Evolutionary conservation across 345 rosid genomes (phyloP).

Genomic region (Euphorbia peplus): DNA sequence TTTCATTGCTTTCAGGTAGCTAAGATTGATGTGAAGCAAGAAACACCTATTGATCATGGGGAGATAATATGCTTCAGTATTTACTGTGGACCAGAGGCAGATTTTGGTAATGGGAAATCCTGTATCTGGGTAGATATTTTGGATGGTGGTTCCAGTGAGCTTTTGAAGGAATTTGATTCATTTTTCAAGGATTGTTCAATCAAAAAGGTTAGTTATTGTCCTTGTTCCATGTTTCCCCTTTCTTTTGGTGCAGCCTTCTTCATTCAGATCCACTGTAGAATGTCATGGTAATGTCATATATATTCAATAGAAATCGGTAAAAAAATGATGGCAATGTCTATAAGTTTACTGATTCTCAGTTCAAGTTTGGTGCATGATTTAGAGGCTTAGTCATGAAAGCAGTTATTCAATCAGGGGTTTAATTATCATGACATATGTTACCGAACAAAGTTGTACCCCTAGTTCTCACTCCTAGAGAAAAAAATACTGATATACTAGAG

Average conservation of each 20-base stretch:
- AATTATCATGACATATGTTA: not conserved
- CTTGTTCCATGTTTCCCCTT: not conserved
- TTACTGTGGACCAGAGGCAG: conserved; percentile 71
- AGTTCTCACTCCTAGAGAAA: not conserved
- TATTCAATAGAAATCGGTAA: not conserved
- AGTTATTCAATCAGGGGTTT: not conserved
- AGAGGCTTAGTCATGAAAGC: not conserved
- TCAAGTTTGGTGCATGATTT: not conserved
- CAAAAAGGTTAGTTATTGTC: conserved; percentile 49
- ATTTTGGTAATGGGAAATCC: conserved; percentile 81
- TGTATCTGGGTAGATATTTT: conserved; percentile 96
- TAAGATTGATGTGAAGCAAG: conserved; percentile 75
- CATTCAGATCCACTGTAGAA: conserved; percentile 3
- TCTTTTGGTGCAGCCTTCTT: conserved; percentile 8
- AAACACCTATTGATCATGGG: conserved; percentile 90
- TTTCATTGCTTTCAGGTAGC: conserved; percentile 58
- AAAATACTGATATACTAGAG: not conserved
- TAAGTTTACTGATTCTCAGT: not conserved
- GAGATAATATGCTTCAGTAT: conserved; percentile 86
- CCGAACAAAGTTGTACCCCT: too few relatives aligned
- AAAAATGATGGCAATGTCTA: not conserved
- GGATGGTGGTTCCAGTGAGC: conserved; percentile 68
- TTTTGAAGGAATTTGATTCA: conserved; percentile 61
- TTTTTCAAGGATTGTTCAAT: conserved; percentile 69
- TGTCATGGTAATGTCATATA: conserved; percentile 8